phyloP scores from a whole-genome alignment of 805 yeast genomes.

The Deakozyma indianensis region DNA sequence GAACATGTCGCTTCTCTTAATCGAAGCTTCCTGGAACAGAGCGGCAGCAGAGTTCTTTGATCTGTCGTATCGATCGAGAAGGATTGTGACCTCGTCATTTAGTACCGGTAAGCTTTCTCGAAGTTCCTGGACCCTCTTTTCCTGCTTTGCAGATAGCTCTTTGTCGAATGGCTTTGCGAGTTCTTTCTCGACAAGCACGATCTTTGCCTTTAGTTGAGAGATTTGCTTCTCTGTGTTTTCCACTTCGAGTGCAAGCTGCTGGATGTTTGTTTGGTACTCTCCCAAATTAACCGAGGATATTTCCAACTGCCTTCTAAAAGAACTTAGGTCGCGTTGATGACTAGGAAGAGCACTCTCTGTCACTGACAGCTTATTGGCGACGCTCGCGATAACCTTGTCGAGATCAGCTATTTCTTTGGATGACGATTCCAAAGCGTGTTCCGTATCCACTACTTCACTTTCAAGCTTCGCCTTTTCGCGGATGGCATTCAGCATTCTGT shows the following conservation, averaged over 20 bases:
- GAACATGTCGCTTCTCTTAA: not conserved
- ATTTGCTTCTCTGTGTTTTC: not conserved
- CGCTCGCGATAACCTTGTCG: not conserved
- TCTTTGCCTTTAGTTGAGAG: not conserved
- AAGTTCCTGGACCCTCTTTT: not conserved
- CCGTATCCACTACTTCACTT: not conserved
- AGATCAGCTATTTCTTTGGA: not conserved
- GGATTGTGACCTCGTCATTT: not conserved
- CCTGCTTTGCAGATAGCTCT: not conserved
- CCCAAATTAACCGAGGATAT: not conserved
- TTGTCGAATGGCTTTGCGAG: not conserved
- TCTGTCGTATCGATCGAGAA: not conserved
- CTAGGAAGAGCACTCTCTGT: not conserved
- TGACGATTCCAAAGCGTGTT: not conserved
- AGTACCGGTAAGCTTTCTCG: not conserved
- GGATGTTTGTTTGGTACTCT: not conserved
- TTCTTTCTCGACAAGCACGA: not conserved
- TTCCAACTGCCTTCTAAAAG: not conserved
- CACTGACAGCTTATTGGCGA: not conserved
- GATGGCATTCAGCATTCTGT: not conserved
- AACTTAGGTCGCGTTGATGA: not conserved
- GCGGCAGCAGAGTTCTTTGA: not conserved
- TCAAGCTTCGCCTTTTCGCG: not conserved
- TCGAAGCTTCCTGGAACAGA: not conserved
- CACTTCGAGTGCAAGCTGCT: not conserved